These are phyloP conservation scores for Metschnikowia lachancei DNA, from an alignment of 805 yeast species.

Conservation along the genomic window DNA sequence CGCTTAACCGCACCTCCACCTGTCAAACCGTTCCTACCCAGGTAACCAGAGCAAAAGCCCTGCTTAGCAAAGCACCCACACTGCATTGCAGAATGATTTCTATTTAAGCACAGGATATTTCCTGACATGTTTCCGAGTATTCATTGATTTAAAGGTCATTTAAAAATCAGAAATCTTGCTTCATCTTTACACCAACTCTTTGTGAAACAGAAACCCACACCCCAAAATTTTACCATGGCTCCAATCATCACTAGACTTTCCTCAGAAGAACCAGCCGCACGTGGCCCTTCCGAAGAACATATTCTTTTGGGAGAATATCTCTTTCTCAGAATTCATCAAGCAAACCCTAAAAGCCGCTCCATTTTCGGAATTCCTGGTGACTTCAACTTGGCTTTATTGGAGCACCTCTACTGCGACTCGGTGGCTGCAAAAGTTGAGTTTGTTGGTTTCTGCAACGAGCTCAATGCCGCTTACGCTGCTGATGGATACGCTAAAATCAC, in stretches of 20 bases:
- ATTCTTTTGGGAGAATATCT: slow-evolving; percentile 65
- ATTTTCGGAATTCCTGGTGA: slow-evolving; percentile 82
- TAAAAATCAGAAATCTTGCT: no score
- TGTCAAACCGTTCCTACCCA: no score
- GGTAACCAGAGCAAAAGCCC: no score
- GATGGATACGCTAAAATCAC: slow-evolving; percentile 78
- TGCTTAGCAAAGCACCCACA: not conserved
- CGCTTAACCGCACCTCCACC: not conserved
- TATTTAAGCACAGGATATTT: not conserved
- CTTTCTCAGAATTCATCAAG: slow-evolving; percentile 52
- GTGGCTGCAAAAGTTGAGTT: slow-evolving; percentile 52
- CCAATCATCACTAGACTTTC: slow-evolving; percentile 17
- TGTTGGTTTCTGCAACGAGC: slow-evolving; percentile 85
- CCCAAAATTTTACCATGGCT: slow-evolving; percentile 12
- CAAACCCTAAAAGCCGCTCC: slow-evolving; percentile 49
- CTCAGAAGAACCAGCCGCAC: slow-evolving; percentile 11
- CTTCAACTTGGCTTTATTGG: slow-evolving; percentile 65
- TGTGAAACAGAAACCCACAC: not conserved
- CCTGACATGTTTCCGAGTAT: no score
- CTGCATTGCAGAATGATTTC: not conserved
- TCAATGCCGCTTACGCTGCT: slow-evolving; percentile 85
- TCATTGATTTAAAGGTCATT: no score
- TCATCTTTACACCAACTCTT: not conserved
- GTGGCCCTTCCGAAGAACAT: not conserved
- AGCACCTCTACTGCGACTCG: slow-evolving; percentile 53